Conservation (phyloP, 2,329 filamentous ascomycete genomes). For the Rhinocladiella similis region DNA sequence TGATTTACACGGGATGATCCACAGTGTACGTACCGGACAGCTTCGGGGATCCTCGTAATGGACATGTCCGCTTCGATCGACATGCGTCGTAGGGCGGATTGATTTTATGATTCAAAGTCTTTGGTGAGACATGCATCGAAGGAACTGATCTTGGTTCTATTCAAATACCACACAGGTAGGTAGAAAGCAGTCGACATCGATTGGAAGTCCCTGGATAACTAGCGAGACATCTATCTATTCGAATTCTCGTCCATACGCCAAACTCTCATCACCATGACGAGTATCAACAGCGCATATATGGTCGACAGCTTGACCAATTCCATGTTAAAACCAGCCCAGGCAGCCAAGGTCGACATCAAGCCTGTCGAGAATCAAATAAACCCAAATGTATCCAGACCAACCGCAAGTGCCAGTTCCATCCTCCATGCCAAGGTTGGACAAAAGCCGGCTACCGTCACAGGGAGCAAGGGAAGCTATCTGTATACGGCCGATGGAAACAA, state of each 20-base stretch:
- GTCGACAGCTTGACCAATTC: neutral
- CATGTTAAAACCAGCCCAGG: neutral
- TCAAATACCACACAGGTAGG: neutral
- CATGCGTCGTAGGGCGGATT: neutral
- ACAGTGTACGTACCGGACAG: too few relatives aligned
- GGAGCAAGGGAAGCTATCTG: constrained; percentile 53
- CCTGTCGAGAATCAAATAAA: neutral
- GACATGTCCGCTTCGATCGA: neutral
- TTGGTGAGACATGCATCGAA: neutral
- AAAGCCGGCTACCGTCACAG: constrained; percentile 37
- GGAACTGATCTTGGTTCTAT: neutral
- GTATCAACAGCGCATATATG: neutral
- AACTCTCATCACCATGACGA: neutral
- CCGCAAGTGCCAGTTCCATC: neutral
- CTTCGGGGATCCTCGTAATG: neutral
- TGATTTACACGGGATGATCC: too few relatives aligned
- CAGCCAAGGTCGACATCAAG: neutral
- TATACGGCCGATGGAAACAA: constrained; percentile 54
- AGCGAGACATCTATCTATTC: too few relatives aligned
- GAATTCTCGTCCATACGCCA: too few relatives aligned
- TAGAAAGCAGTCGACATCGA: too few relatives aligned
- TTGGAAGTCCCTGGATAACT: too few relatives aligned
- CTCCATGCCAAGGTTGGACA: neutral
- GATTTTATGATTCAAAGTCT: neutral
- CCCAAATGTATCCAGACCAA: neutral